These are phyloP conservation scores for Phytophthora tubulina DNA, from an alignment of 352 stramenopile genomes.

Conservation along the genomic window DNA sequence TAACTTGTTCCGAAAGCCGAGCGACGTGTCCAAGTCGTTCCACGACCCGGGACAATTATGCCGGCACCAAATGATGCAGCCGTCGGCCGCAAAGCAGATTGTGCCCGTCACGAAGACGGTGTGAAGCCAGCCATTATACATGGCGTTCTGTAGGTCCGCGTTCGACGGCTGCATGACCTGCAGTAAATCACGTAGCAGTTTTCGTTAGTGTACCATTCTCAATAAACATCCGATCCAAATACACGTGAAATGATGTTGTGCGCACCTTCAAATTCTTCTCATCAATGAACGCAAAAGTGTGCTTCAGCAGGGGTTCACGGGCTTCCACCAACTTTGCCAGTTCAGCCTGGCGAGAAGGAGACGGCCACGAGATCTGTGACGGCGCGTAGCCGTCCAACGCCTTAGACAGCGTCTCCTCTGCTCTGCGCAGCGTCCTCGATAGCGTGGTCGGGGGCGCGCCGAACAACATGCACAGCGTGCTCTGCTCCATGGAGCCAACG, in stretches of 20 bases:
- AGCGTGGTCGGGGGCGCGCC: slow-evolving; percentile 7
- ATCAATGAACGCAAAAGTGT: slow-evolving; percentile 35
- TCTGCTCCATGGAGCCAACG: slow-evolving; percentile 3
- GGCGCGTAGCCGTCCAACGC: background rate
- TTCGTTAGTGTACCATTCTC: too few species aligned
- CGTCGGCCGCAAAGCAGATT: slow-evolving; percentile 25
- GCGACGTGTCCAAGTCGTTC: slow-evolving; percentile 7
- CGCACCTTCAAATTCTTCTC: slow-evolving; percentile 6
- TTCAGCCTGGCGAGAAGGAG: slow-evolving; percentile 1
- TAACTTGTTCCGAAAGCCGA: background rate
- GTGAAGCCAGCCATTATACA: slow-evolving; percentile 10
- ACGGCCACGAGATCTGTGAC: slow-evolving; percentile 11
- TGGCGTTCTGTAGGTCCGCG: slow-evolving; percentile 10
- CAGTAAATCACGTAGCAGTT: background rate
- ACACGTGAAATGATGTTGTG: background rate
- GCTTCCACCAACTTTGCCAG: slow-evolving; percentile 28
- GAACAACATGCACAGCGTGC: slow-evolving; percentile 10
- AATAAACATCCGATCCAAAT: background rate
- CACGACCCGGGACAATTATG: slow-evolving; percentile 34
- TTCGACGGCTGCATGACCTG: slow-evolving; percentile 15
- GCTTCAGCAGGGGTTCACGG: slow-evolving; percentile 34
- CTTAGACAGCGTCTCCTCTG: background rate
- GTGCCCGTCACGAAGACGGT: slow-evolving; percentile 15
- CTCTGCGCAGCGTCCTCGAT: background rate
- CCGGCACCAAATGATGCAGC: slow-evolving; percentile 11